Evolutionary conservation across 2,329 filamentous ascomycete genomes (phyloP), one percentile per base, ranked within the genome.

Genomic region (Stagonosporopsis tanaceti): DNA sequence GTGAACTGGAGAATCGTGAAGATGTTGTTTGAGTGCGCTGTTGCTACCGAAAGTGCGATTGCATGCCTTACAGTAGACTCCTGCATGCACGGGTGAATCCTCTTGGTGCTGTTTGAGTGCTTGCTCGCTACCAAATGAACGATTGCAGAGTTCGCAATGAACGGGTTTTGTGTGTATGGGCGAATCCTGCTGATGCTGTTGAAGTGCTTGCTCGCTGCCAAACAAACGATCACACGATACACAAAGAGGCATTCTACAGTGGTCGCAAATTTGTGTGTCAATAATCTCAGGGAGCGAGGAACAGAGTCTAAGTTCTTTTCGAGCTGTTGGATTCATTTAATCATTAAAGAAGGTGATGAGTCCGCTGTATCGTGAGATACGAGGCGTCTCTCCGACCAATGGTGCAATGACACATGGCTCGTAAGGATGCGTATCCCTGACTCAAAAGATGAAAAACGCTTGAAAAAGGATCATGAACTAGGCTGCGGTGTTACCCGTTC

Each of bases 11-110:
- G 50, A 37, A 28, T 52, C 32, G 4, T 30, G 40, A 39, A 20
- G 32, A 22, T 52, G 50, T 39, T 52, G 50, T 34, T 52, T 24
- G 12, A 52, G 24, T 8, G 50, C 50, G 17, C 39, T 28, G 24
- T 52, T 28, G 32, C 24, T 46, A 11, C 40, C 41, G 7, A 52
- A 52, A 5, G 17, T 32, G 25, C 40, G 34, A n/a, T 40, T 32
- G 42, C 50, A 52, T 1, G 17, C 2, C 14, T 45, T 32, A 30
- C 50, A 52, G 20, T 24, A 24, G 11, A 17, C 39, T n/a, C 12
- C 9, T 22, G 24, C 32, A 42, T 52, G 50, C 50, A 25, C 17
- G 17, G 50, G 41, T 15, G 50, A 52, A 24, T 52, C 24, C 34
- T 24, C 11, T 11, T 5, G 32, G 25, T 52, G 50, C 20, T 52